Conservation (phyloP, 805 yeast genomes). For the Vanderwaltozyma polyspora region DNA sequence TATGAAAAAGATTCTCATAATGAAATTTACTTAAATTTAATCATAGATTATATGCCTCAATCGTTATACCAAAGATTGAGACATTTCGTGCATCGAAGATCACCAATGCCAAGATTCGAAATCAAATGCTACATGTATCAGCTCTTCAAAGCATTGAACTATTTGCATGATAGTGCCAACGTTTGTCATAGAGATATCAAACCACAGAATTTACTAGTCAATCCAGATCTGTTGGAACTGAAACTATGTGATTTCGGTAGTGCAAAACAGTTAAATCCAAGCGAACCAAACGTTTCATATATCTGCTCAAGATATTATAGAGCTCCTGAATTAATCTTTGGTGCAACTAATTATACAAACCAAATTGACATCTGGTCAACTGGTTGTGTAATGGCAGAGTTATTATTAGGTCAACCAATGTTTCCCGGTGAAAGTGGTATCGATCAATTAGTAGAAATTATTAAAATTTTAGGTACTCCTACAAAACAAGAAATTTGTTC, state of each 20-base stretch:
- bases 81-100: constrained; percentile 63
- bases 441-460: constrained; percentile 93
- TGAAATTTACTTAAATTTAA: constrained; percentile 69
- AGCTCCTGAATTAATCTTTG: constrained; percentile 96
- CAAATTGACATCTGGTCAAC: constrained; percentile 97
- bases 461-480: constrained; percentile 93
- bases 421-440: constrained; percentile 98
- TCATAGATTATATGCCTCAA: constrained; percentile 90
- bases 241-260: constrained; percentile 95
- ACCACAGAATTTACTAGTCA: constrained; percentile 81
- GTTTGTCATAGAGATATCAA: constrained; percentile 92
- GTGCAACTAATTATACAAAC: constrained; percentile 92
- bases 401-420: constrained; percentile 87
- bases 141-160: constrained; percentile 64
- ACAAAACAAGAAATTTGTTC: constrained; percentile 80
- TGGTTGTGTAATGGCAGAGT: constrained; percentile 96
- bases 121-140: constrained; percentile 77
- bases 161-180: constrained; percentile 62
- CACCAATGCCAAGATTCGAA: constrained; percentile 80
- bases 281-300: constrained; percentile 90
- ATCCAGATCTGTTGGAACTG: constrained; percentile 73
- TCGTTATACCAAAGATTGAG: constrained; percentile 86
- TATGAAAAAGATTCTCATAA: constrained; percentile 56
- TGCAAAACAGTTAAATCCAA: constrained; percentile 81
- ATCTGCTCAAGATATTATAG: constrained; percentile 94